phyloP scores from a whole-genome alignment of 2,329 filamentous ascomycete genomes.

The Fusarium acutatum region DNA sequence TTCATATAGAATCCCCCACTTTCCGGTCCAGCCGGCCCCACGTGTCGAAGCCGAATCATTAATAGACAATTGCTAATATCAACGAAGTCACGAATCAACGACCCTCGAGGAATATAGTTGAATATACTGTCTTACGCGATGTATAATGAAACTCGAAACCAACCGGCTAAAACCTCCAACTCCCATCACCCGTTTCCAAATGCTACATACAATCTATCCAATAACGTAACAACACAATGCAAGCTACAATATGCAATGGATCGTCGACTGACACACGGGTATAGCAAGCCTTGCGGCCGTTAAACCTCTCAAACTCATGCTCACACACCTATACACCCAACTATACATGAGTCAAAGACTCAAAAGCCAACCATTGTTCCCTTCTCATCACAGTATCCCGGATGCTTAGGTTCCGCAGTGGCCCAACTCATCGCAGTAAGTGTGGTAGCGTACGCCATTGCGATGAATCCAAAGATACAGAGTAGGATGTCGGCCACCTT shows the following conservation, averaged over 20 bases:
- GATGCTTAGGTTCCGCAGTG: slow-evolving; percentile 58
- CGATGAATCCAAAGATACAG: slow-evolving; percentile 81
- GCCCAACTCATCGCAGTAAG: slow-evolving; percentile 91
- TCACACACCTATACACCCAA: not conserved
- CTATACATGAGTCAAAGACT: not conserved
- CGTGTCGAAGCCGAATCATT: slow-evolving; percentile 18
- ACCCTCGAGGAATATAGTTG: not conserved
- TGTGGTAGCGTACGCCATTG: slow-evolving; percentile 91
- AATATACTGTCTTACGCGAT: not conserved
- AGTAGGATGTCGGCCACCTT: slow-evolving; percentile 77
- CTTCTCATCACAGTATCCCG: slow-evolving; percentile 63
- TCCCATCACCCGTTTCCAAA: slow-evolving; percentile 23
- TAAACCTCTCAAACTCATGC: slow-evolving; percentile 3
- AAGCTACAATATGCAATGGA: slow-evolving; percentile 32
- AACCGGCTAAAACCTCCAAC: slow-evolving; percentile 13
- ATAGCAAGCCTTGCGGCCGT: slow-evolving; percentile 22
- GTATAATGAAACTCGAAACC: slow-evolving; percentile 4
- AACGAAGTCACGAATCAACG: not conserved
- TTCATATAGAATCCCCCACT: slow-evolving; percentile 30
- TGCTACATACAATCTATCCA: slow-evolving; percentile 39
- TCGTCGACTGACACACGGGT: not conserved
- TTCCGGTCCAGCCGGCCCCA: slow-evolving; percentile 31
- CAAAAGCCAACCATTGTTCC: slow-evolving; percentile 35
- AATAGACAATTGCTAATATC: slow-evolving; percentile 3
- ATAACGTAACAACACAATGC: slow-evolving; percentile 33